A percentile compares a stretch with the other conserved stretches of the same genome.
These are phyloP conservation scores for Fusarium clavum DNA, from an alignment of 2,329 filamentous ascomycete species.

Conservation along the genomic window DNA sequence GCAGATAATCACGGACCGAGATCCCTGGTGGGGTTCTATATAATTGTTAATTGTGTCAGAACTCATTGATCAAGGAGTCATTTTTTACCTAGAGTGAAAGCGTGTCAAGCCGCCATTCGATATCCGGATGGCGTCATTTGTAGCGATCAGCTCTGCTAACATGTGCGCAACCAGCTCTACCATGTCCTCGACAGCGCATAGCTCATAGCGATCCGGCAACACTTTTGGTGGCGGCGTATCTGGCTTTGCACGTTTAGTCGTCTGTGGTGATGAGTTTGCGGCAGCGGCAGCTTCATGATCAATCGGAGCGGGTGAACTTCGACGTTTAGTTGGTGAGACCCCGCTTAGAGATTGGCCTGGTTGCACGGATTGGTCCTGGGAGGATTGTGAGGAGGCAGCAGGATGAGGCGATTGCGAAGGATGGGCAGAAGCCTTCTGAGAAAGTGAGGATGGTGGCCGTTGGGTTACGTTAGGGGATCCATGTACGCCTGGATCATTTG, in stretches of 20 bases:
- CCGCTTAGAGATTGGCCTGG: constrained; percentile 33
- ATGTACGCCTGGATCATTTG: constrained; percentile 40
- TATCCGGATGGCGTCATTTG: constrained; percentile 87
- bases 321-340: constrained; percentile 52
- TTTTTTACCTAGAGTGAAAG: constrained; percentile 86
- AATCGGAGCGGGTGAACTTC: constrained; percentile 46
- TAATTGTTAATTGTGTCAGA: constrained; percentile 40
- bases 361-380: constrained; percentile 28
- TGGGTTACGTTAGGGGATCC: constrained; percentile 37
- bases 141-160: constrained; percentile 92
- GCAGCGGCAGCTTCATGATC: constrained; percentile 46
- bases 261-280: constrained; percentile 44
- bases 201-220: constrained; percentile 81
- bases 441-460: constrained; percentile 31
- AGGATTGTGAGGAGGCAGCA: constrained; percentile 27
- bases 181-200: constrained; percentile 84
- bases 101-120: constrained; percentile 85
- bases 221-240: constrained; percentile 65
- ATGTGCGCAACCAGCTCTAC: constrained; percentile 93
- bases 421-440: constrained; percentile 40
- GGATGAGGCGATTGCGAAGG: constrained; percentile 38
- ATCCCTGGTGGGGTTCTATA: constrained; percentile 81
- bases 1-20: constrained; percentile 92
- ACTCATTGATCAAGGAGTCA: constrained; percentile 1
- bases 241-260: constrained; percentile 66